phyloP scores from a whole-genome alignment of 148 eudicot species.

The Suaeda aralocaspica region DNA sequence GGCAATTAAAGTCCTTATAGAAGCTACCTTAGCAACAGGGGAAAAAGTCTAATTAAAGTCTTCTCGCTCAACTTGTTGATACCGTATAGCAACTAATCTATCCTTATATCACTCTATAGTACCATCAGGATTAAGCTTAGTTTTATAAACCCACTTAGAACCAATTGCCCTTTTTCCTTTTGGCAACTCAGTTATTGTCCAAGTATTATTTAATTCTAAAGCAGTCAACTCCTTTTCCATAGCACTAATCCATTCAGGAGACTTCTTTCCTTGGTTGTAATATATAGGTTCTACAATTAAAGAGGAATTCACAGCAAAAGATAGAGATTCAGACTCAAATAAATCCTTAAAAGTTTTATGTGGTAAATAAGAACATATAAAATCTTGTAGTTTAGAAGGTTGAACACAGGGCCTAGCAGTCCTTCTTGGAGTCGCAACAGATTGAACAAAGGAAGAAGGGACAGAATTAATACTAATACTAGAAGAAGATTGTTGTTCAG shows the following conservation, averaged over 20 bases:
- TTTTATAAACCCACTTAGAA: no score
- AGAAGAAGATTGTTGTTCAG: background rate
- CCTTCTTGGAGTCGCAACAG: background rate
- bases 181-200: background rate
- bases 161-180: no score
- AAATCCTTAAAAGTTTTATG: no score
- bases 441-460: background rate
- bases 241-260: background rate
- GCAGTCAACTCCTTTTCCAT: background rate
- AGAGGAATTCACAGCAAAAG: background rate
- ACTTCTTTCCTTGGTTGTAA: background rate
- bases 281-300: background rate
- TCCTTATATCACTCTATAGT: no score
- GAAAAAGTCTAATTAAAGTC: no score
- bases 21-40: no score
- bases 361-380: background rate
- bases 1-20: no score
- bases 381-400: background rate
- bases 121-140: no score
- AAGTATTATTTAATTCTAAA: slow-evolving; percentile 1
- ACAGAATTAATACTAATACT: no score
- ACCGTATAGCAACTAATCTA: no score
- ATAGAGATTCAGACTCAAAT: background rate
- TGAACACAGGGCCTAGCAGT: background rate
- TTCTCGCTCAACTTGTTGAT: no score